Base-by-base conservation (phyloP, 2,329 filamentous ascomycete genomes). In the Botrytis tulipae region DNA sequence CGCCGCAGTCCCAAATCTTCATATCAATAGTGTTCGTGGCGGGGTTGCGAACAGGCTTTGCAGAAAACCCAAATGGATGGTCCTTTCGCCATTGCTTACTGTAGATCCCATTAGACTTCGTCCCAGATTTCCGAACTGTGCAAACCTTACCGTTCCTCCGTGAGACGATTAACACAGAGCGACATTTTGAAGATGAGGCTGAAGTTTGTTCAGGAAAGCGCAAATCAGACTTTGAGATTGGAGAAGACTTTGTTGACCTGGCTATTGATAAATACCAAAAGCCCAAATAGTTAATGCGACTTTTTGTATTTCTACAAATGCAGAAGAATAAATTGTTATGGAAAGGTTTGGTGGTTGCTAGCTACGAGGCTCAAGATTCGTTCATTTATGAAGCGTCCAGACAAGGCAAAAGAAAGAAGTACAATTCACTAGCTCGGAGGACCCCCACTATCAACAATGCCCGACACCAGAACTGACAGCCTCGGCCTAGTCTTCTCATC, bases 31-130 rank as follows among this genome's bases (percentile, higher is more conserved):
- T 90, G 72, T 94, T 95, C 77, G 93, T 88, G 29, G 91, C 83
- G 32, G 71, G 71, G 76, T 90, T 95, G 78, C 95, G 92, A 76
- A 91, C 86, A 20, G 97, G 96, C 81, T 95, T 93, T 37, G 96
- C 96, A 83, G 93, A 97, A 85, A 99, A 99, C 75, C 96, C 96
- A 81, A 99, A 99, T 0, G 97, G 97, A 81, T 99, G 96, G 79
- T 99, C 95, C 81, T 91, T 91, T 77, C 96, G 91, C 96, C 96
- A 99, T 85, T 97, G 94, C 85, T 97, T 98, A n/a, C 72, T 73
- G 32, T 59, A 44, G 8, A 40, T 18, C 14, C 20, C 40, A 35
- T 73, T 72, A 73, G 72, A 51, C 40, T 25, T 29, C 44, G 20
- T 62, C 14, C 44, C n/a, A n/a, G 40, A 46, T 18, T 29, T 37